Base-by-base conservation (phyloP, 2,329 filamentous ascomycete species). In the Xylariaceae sp. region DNA sequence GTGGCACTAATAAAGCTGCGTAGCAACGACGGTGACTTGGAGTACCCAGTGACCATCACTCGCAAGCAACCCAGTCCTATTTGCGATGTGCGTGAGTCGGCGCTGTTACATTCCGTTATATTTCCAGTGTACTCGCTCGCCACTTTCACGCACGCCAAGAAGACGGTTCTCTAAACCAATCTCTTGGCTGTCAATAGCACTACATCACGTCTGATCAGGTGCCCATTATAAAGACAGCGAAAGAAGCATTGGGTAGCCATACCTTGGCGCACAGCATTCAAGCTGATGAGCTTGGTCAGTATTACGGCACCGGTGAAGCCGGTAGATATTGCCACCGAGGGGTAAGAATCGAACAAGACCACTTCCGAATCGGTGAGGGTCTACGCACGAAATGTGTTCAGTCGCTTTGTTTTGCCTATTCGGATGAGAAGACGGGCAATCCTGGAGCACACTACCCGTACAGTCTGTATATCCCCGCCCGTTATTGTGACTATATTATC, bases 141-240 rank as follows among this genome's bases (percentile, higher is more conserved):
- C 19, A 19, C 37, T 34, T 31, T 39, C 27, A 43, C 47, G 40
- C 52, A 34, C 48, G 35, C 55, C 48, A 49, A 55, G 48, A 52
- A 55, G 51, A 52, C 44, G 9, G 37, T 49, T 45, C n/a, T 50
- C 35, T 37, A 37, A 26, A 31, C 26, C 11, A 42, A 42, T 45
- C 40, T 50, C 48, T 55, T 51, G 55, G 52, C 52, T 45, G 6
- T 45, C n/a, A 51, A 48, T 19, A 31, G 8, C 32, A 34, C 42
- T 27, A 45, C 30, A 35, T 41, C 27, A 27, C n/a, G 9, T 19
- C 19, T 19, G 19, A 19, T 37, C 35, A 7, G 8, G 3, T 3
- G 35, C 12, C 4, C 8, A 11, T 37, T 9, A 9, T 3, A 11
- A 37, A 37, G 5, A 37, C 8, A 37, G 35, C 35, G 3, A 44